These are phyloP conservation scores for Pseudogymnoascus sp. DNA, from an alignment of 2,329 filamentous ascomycete genomes.

Conservation along the genomic window DNA sequence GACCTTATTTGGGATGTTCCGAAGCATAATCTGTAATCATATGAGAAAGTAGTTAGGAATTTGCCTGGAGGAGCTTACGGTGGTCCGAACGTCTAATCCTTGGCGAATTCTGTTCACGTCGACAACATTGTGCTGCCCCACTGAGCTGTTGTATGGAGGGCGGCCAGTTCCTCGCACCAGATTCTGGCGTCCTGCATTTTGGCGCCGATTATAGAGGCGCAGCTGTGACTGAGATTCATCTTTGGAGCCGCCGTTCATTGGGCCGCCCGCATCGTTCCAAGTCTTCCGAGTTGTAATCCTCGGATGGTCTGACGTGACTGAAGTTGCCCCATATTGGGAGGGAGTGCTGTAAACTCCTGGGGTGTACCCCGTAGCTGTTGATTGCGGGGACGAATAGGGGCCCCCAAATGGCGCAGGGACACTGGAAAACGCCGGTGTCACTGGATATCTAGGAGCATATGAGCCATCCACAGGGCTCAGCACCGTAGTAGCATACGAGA, in stretches of 20 bases:
- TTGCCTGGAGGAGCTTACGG: slow-evolving; percentile 41
- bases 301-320: not conserved
- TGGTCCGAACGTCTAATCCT: slow-evolving; percentile 67
- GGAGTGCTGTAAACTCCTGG: not conserved
- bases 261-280: slow-evolving; percentile 5
- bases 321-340: slow-evolving; percentile 1
- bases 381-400: slow-evolving; percentile 11
- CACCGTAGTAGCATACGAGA: slow-evolving; percentile 5
- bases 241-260: not conserved
- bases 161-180: slow-evolving; percentile 38
- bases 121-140: slow-evolving; percentile 53
- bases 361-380: not conserved
- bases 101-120: slow-evolving; percentile 53
- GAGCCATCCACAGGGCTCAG: slow-evolving; percentile 16
- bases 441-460: slow-evolving; percentile 6
- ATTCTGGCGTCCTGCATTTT: slow-evolving; percentile 43
- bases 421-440: not conserved
- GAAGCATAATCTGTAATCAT: slow-evolving; percentile 68
- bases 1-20: slow-evolving; percentile 90
- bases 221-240: not conserved
- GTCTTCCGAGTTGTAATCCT: not conserved
- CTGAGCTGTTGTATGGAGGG: slow-evolving; percentile 38
- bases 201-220: slow-evolving; percentile 18
- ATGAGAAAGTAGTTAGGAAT: slow-evolving; percentile 13
- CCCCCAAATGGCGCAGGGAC: not conserved